These are phyloP conservation scores for Passiflora organensis DNA, from an alignment of 345 rosid species.

Conservation along the genomic window DNA sequence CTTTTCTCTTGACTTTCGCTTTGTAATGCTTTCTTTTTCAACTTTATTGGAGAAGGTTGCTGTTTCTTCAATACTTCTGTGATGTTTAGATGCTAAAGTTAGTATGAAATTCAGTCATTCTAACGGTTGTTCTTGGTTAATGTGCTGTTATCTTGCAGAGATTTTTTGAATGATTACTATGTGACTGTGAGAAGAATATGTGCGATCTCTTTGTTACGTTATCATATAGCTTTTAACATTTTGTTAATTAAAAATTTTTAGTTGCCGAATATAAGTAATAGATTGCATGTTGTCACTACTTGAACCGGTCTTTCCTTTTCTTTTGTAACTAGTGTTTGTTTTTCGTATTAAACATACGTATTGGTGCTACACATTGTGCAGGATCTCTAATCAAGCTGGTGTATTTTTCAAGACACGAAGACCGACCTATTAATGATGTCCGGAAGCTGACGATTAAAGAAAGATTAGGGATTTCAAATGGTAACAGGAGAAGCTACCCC, in stretches of 20 bases:
- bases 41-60: background rate
- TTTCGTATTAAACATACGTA: background rate
- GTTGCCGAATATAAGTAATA: background rate
- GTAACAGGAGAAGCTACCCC: conserved; percentile 84
- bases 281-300: background rate
- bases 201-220: too few species aligned
- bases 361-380: conserved; percentile 23
- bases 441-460: conserved; percentile 70
- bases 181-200: too few species aligned
- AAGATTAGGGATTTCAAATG: conserved; percentile 68
- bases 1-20: conserved; percentile 1
- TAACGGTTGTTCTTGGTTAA: background rate
- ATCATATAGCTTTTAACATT: too few species aligned
- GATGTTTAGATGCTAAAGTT: background rate
- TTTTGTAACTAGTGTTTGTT: background rate
- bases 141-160: too few species aligned
- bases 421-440: conserved; percentile 48
- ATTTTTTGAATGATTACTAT: too few species aligned
- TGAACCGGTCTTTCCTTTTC: background rate
- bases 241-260: too few species aligned
- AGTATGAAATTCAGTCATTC: background rate
- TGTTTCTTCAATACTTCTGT: background rate
- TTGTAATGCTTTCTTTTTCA: background rate
- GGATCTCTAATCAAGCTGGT: conserved; percentile 96
- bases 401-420: conserved; percentile 97